A percentile compares a stretch with the other conserved stretches of the same genome.
phyloP scores from a whole-genome alignment of 140 eudicot genomes.

The Anethum foeniculum region DNA sequence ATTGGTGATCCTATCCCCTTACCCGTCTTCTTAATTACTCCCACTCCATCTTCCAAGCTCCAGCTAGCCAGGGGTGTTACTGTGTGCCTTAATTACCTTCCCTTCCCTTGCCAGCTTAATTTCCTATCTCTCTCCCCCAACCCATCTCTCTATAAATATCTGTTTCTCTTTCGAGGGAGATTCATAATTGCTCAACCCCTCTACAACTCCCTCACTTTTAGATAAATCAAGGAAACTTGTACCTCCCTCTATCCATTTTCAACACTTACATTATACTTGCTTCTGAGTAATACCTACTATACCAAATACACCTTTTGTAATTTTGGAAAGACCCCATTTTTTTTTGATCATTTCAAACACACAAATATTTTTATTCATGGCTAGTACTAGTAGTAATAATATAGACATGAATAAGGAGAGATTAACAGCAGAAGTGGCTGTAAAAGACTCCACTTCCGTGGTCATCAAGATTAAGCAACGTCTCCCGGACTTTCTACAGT shows the following conservation, averaged over 20 bases:
- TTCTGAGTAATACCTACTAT: not conserved
- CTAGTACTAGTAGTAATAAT: constrained; percentile 11
- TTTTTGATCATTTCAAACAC: not conserved
- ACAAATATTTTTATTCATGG: not conserved
- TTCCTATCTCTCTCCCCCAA: not conserved
- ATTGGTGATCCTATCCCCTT: not conserved
- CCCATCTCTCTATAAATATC: not conserved
- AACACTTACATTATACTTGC: not conserved
- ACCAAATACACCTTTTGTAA: not conserved
- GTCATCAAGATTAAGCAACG: constrained; percentile 74
- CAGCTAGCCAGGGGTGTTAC: not conserved
- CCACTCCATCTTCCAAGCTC: not conserved
- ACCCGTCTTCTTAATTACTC: constrained; percentile 3
- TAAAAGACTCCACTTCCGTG: constrained; percentile 52
- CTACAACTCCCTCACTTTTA: not conserved
- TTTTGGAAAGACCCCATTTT: not conserved
- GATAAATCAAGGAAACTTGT: not conserved
- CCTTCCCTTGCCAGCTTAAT: not conserved
- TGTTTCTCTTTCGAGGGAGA: not conserved
- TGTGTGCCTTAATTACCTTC: not conserved
- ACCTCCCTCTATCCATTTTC: too few relatives aligned
- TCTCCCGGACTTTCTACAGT: constrained; percentile 71
- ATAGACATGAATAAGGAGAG: constrained; percentile 83
- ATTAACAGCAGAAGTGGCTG: constrained; percentile 77
- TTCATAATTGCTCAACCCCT: not conserved